These are phyloP conservation scores for Calocybe indica DNA, from an alignment of 768 basidiomycete species.

Conservation along the genomic window DNA sequence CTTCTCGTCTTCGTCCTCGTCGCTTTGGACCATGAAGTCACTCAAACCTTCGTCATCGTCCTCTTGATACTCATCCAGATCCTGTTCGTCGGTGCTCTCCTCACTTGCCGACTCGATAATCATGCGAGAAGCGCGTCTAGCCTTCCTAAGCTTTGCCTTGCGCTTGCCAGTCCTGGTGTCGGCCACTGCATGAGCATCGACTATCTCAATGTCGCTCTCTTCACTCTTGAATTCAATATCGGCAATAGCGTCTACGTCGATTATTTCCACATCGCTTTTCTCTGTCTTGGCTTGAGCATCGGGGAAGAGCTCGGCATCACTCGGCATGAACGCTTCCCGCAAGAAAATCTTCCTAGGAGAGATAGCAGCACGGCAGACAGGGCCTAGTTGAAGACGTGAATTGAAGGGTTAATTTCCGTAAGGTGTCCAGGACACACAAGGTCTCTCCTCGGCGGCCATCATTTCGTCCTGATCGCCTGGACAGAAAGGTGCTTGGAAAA, in stretches of 20 bases:
- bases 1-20: constrained; percentile 52
- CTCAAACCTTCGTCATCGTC: constrained; percentile 38
- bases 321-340: constrained; percentile 56
- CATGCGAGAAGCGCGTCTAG: constrained; percentile 10
- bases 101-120: constrained; percentile 16
- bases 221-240: constrained; percentile 14
- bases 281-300: constrained; percentile 14
- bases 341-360: constrained; percentile 42
- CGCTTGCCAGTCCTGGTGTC: not conserved
- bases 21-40: constrained; percentile 47
- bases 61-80: constrained; percentile 18
- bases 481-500: constrained; percentile 31
- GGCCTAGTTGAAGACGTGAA: constrained; percentile 29
- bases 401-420: not conserved
- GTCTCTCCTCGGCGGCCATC: constrained; percentile 37
- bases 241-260: constrained; percentile 13
- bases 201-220: constrained; percentile 21
- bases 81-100: constrained; percentile 23
- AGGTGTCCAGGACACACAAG: constrained; percentile 33
- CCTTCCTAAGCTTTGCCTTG: constrained; percentile 13
- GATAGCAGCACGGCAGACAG: constrained; percentile 54
- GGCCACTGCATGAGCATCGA: not conserved
- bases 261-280: constrained; percentile 26
- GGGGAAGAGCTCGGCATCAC: constrained; percentile 34
- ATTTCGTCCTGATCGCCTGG: constrained; percentile 29